A percentile compares a stretch with the other conserved stretches of the same genome.
These are phyloP conservation scores for Diutina pseudorugosa DNA, from an alignment of 1,139 yeast species.

Conservation along the genomic window DNA sequence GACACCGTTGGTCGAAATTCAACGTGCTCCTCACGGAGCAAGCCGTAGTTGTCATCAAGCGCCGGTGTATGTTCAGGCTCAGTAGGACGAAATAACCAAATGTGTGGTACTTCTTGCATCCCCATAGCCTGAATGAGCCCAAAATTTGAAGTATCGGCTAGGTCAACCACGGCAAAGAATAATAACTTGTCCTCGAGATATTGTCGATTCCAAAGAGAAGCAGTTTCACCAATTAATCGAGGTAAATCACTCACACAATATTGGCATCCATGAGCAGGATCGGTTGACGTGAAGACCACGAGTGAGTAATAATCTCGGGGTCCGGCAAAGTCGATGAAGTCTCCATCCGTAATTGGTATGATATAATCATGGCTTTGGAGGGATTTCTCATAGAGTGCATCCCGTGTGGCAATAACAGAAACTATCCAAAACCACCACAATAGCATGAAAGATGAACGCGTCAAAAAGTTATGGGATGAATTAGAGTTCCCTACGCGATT, in stretches of 20 bases:
- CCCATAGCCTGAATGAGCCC: slow-evolving; percentile 25
- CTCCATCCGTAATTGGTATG: not conserved
- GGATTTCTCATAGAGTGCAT: not conserved
- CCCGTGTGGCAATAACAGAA: not conserved
- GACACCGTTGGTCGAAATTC: slow-evolving; percentile 21
- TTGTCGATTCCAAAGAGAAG: slow-evolving; percentile 31
- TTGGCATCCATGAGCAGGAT: slow-evolving; percentile 23
- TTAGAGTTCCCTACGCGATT: not conserved
- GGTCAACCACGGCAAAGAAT: slow-evolving; percentile 41
- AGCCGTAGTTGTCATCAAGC: slow-evolving; percentile 13
- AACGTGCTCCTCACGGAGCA: slow-evolving; percentile 20
- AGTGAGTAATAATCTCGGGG: slow-evolving; percentile 28
- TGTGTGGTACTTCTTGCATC: slow-evolving; percentile 43
- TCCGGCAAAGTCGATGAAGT: not conserved
- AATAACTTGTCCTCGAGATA: slow-evolving; percentile 25
- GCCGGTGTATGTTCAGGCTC: slow-evolving; percentile 9
- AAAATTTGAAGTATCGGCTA: slow-evolving; percentile 24
- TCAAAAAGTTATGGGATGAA: not conserved
- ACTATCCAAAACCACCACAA: not conserved
- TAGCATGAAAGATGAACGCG: not conserved
- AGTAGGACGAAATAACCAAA: slow-evolving; percentile 52
- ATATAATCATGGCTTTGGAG: not conserved
- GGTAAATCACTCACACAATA: slow-evolving; percentile 26
- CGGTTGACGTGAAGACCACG: slow-evolving; percentile 31
- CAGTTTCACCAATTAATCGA: slow-evolving; percentile 25